A percentile compares a stretch with the other conserved stretches of the same genome.
These are phyloP conservation scores for Corylus heterophylla DNA, from an alignment of 306 rosid genomes.

Conservation along the genomic window DNA sequence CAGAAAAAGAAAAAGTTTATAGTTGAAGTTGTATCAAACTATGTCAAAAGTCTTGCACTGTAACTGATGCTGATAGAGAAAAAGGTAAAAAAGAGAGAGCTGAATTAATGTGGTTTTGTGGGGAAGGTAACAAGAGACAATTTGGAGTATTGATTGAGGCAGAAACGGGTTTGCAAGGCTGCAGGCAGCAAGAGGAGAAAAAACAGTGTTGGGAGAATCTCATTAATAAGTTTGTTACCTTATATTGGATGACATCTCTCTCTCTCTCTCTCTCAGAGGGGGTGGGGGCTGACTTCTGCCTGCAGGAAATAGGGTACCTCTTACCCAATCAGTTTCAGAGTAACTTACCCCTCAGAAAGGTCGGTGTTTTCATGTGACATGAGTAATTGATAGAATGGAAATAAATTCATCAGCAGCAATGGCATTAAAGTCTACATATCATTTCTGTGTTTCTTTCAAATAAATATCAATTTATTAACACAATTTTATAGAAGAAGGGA, in stretches of 20 bases:
- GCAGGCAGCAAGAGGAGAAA: background rate
- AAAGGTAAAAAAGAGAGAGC: background rate
- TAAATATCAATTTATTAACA: background rate
- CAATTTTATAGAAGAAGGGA: background rate
- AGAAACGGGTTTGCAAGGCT: slow-evolving; percentile 8
- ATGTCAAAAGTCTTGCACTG: background rate
- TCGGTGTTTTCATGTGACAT: background rate
- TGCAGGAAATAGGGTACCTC: background rate
- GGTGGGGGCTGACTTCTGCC: background rate
- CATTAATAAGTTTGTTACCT: slow-evolving; percentile 13
- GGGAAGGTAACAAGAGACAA: background rate
- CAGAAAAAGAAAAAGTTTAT: background rate
- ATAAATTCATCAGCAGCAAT: background rate
- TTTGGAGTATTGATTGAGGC: slow-evolving; percentile 7
- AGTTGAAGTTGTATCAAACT: background rate
- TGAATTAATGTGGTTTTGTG: background rate
- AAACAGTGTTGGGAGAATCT: background rate
- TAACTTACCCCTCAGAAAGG: background rate
- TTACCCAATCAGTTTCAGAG: background rate
- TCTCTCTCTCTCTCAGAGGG: background rate
- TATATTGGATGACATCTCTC: background rate
- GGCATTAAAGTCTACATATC: background rate
- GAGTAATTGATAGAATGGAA: background rate
- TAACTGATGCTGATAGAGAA: background rate
- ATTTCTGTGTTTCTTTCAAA: background rate